These are phyloP conservation scores for Geotrichum reessii DNA, from an alignment of 1,139 yeast genomes.

Conservation along the genomic window DNA sequence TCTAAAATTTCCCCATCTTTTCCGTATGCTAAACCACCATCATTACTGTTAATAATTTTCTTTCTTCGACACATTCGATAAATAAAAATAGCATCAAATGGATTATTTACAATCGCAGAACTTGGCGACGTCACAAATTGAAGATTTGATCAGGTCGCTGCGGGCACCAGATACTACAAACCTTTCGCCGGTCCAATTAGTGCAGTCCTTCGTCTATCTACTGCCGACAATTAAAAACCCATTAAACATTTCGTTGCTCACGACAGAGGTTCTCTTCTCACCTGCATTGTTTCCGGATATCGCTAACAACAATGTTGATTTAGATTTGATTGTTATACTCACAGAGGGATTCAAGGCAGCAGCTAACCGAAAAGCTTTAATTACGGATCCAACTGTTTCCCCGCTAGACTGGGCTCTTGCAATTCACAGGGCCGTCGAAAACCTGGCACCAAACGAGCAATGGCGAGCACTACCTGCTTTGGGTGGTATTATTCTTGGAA, in stretches of 20 bases:
- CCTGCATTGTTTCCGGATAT: slow-evolving; percentile 40
- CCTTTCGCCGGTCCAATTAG: slow-evolving; percentile 12
- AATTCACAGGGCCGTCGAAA: slow-evolving; percentile 30
- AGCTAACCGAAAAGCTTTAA: slow-evolving; percentile 47
- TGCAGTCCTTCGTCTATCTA: slow-evolving; percentile 55
- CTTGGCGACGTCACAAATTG: slow-evolving; percentile 5
- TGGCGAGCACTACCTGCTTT: slow-evolving; percentile 58
- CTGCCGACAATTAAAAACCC: slow-evolving; percentile 58
- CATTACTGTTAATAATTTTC: not conserved
- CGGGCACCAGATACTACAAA: slow-evolving; percentile 4
- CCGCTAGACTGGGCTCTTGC: slow-evolving; percentile 48
- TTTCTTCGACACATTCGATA: not conserved
- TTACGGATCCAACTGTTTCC: slow-evolving; percentile 59
- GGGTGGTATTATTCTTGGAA: slow-evolving; percentile 49
- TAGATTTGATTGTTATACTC: slow-evolving; percentile 21
- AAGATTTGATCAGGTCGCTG: slow-evolving; percentile 7
- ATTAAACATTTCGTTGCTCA: slow-evolving; percentile 48
- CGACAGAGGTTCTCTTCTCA: slow-evolving; percentile 47
- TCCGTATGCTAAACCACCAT: not conserved
- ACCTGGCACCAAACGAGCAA: slow-evolving; percentile 24
- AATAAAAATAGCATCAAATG: not conserved
- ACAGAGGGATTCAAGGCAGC: slow-evolving; percentile 40
- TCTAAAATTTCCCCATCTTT: not conserved
- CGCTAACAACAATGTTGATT: slow-evolving; percentile 20
- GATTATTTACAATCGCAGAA: slow-evolving; percentile 2